Evolutionary conservation across 768 basidiomycete genomes (phyloP).

Genomic region (Crepidotus variabilis): DNA sequence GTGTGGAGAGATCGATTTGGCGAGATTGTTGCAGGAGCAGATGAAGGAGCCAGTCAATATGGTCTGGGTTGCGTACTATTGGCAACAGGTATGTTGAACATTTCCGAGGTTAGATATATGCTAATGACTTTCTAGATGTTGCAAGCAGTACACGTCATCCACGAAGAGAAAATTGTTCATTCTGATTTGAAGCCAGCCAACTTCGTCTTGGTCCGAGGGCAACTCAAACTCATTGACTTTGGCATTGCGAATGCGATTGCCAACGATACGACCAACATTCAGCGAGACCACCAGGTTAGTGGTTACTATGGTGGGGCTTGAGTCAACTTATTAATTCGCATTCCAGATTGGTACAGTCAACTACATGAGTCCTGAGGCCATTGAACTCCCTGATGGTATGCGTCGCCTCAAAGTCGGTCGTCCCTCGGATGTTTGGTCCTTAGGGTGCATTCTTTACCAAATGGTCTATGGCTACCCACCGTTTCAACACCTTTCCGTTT

Average conservation of each 20-base stretch:
- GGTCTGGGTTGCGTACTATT: conserved; percentile 93
- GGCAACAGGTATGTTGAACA: conserved; percentile 76
- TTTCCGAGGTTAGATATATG: neutral
- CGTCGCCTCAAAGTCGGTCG: conserved; percentile 92
- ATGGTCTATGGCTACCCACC: conserved; percentile 96
- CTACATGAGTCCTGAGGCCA: conserved; percentile 98
- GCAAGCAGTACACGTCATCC: conserved; percentile 96
- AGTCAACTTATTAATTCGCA: neutral
- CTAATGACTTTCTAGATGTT: conserved; percentile 68
- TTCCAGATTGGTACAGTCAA: conserved; percentile 91
- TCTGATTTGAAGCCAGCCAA: conserved; percentile 98
- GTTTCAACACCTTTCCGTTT: conserved; percentile 80
- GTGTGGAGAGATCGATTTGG: conserved; percentile 91
- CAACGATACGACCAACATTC: conserved; percentile 98
- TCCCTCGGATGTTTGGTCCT: conserved; percentile 95
- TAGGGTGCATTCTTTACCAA: conserved; percentile 97
- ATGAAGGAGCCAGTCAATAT: conserved; percentile 83
- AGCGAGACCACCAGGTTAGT: conserved; percentile 87
- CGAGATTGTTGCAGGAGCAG: conserved; percentile 79
- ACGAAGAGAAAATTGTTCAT: conserved; percentile 98
- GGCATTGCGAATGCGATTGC: conserved; percentile 99
- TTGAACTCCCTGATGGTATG: conserved; percentile 84
- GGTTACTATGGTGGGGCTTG: neutral
- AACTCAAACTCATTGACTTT: conserved; percentile 97
- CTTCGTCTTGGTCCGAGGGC: conserved; percentile 93